A percentile compares a stretch with the other conserved stretches of the same genome.
phyloP scores from a whole-genome alignment of 768 basidiomycete species.

The Boletus rubescentipes region DNA sequence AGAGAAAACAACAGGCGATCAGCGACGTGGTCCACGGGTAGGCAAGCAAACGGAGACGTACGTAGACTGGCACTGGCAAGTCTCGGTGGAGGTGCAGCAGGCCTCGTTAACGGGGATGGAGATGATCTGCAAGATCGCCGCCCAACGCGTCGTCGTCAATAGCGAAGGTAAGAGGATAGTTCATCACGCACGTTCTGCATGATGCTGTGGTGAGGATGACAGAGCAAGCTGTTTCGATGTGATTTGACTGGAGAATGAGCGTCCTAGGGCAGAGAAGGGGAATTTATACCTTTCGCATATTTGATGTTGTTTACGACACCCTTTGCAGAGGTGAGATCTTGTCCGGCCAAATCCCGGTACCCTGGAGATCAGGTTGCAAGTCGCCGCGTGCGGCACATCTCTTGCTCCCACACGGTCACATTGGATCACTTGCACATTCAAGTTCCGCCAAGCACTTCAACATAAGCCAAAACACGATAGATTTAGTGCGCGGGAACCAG shows the following conservation, averaged over 20 bases:
- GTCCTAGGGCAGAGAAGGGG: background rate
- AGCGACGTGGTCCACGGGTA: background rate
- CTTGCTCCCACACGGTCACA: background rate
- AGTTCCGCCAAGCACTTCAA: background rate
- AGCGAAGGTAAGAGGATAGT: background rate
- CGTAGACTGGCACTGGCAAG: slow-evolving; percentile 11
- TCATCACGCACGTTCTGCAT: slow-evolving; percentile 23
- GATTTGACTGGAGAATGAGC: background rate
- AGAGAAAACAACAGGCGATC: background rate
- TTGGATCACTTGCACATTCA: too few relatives aligned
- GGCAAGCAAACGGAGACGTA: background rate
- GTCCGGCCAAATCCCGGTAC: too few relatives aligned
- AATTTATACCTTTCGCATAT: too few relatives aligned
- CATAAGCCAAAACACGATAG: background rate
- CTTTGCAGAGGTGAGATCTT: background rate
- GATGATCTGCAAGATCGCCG: slow-evolving; percentile 1
- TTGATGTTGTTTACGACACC: background rate
- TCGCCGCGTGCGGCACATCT: background rate
- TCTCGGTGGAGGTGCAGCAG: slow-evolving; percentile 8
- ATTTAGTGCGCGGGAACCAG: background rate
- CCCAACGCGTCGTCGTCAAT: background rate
- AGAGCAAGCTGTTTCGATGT: background rate
- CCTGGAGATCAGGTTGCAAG: too few relatives aligned
- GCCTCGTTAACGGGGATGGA: slow-evolving; percentile 10
- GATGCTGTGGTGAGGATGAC: slow-evolving; percentile 1